Conservation (phyloP, 1,284 basidiomycete species). For the Microbotryum lychnidis-dioicae region DNA sequence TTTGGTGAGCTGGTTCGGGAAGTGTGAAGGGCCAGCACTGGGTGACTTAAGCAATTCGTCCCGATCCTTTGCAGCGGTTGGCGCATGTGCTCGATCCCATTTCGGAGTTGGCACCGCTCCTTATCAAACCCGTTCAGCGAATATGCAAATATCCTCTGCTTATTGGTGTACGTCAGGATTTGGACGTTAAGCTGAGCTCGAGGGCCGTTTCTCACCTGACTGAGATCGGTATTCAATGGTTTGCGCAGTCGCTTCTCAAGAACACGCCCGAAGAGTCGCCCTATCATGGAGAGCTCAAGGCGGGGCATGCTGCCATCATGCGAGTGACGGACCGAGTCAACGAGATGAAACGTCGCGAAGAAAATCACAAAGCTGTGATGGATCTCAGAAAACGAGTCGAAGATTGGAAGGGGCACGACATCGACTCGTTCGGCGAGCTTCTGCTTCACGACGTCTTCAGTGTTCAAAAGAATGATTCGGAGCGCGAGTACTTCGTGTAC, state of each 20-base stretch:
- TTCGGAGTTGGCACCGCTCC: conserved; percentile 71
- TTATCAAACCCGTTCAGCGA: conserved; percentile 69
- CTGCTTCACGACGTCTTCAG: conserved; percentile 90
- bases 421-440: conserved; percentile 85
- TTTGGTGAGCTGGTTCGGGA: conserved; percentile 47
- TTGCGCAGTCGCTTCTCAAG: conserved; percentile 51
- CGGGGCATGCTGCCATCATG: conserved; percentile 76
- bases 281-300: conserved; percentile 70
- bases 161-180: conserved; percentile 48
- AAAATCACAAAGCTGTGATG: conserved; percentile 75
- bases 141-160: conserved; percentile 68
- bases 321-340: conserved; percentile 94
- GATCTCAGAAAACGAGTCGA: conserved; percentile 82
- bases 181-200: neutral
- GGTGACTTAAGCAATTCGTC: neutral
- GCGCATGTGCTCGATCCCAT: conserved; percentile 41
- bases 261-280: conserved; percentile 54
- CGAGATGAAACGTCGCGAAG: conserved; percentile 77
- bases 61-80: conserved; percentile 24
- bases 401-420: conserved; percentile 98
- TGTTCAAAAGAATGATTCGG: conserved; percentile 92
- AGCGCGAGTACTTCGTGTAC: conserved; percentile 97
- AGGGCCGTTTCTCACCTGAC: neutral
- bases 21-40: neutral
- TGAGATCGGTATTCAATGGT: neutral